These are phyloP conservation scores for Fremontodendron californicum DNA, from an alignment of 345 rosid genomes.

Conservation along the genomic window DNA sequence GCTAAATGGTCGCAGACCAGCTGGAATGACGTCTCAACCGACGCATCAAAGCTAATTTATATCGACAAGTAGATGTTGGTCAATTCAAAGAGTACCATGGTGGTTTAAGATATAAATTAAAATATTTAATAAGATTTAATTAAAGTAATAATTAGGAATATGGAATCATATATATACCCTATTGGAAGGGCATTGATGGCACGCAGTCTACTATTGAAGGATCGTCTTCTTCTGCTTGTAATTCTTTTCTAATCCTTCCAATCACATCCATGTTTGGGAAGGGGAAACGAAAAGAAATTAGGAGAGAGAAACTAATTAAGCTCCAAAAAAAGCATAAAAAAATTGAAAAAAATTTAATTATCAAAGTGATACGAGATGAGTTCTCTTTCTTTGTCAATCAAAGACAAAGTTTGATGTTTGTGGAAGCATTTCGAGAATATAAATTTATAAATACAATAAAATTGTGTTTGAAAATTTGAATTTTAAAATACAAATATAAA, in stretches of 20 bases:
- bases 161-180: neutral
- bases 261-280: neutral
- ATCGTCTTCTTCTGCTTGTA: neutral
- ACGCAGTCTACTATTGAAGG: conserved; percentile 12
- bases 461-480: too few species aligned
- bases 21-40: neutral
- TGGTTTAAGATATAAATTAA: neutral
- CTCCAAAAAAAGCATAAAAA: too few species aligned
- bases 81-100: neutral
- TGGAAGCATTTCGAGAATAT: too few species aligned
- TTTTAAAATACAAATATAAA: too few species aligned
- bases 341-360: too few species aligned
- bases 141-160: neutral
- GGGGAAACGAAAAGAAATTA: neutral
- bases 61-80: neutral
- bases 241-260: neutral
- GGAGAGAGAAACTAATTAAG: too few species aligned
- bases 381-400: too few species aligned
- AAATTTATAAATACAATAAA: too few species aligned
- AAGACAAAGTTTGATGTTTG: too few species aligned
- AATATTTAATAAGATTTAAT: neutral
- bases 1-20: neutral
- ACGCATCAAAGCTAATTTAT: neutral
- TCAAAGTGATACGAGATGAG: too few species aligned
- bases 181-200: conserved; percentile 9